Base-by-base conservation (phyloP, 2,329 filamentous ascomycete genomes). In the Botrytis paeoniae region DNA sequence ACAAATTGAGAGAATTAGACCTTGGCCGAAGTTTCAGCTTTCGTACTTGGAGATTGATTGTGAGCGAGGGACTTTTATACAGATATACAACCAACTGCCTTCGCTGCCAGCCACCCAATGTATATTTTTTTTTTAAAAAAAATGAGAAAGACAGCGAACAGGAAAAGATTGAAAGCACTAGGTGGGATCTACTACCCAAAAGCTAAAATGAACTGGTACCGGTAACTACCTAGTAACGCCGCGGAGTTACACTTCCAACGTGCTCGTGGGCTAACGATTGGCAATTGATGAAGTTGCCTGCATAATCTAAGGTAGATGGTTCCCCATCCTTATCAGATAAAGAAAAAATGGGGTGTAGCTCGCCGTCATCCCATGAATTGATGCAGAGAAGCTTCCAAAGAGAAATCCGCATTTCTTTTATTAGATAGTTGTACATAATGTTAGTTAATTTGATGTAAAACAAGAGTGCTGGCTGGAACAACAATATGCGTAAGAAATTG, bases 251-350 rank as follows among this genome's bases (percentile, higher is more conserved):
- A 65, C 43, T 22, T 45, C 16, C 51, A 57, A 57, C 6, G n/a
- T 25, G 29, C 54, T 57, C 48, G 65, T 57, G 48, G 65, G 51
- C 65, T 57, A 69, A 59, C 48, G 65, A 69, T 57, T 69, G 65
- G 65, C 48, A 41, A 54, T 5, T 18, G 48, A 9, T 20, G 48
- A 66, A 32, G 18, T 22, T 66, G 16, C 41, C 2, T 9, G 25
- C 22, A 9, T 29, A 57, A 45, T 20, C 61, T 25, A 32, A 43
- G 9, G 48, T n/a, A 16, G 12, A 25, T 14, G 25, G 7, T n/a
- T 14, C 25, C 48, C 48, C 48, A n/a, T 54, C 61, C 63, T 43
- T 65, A 48, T 48, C 63, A 35, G 20, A 32, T 37, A 48, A 16
- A n/a, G 20, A 35, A 18, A 12, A 35, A 22, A 45, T 45, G 29